Base-by-base conservation (phyloP, 495 filamentous ascomycete genomes). In the Collariella sp. region DNA sequence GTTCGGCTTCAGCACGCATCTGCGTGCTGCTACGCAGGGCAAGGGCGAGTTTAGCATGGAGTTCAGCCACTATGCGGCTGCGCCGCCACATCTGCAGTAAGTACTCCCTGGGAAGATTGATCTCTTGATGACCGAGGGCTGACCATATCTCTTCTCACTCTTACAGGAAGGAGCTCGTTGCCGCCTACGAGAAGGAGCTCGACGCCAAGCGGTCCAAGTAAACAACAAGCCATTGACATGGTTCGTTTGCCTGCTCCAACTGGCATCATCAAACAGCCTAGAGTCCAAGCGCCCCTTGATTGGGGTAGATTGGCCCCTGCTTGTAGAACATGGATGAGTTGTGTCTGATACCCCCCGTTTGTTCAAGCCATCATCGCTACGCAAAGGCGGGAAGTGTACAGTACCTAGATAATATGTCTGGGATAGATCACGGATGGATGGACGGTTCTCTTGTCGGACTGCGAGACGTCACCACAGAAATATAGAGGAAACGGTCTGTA, bases 41-140 rank as follows among this genome's bases (percentile, higher is more conserved):
- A 99, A 99, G 79, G 94, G 94, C 60, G 94, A 99, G 76, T 99
- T 96, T 63, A 85, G 79, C 57, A 99, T 99, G 94, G 94, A 99
- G 76, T 99, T 97, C 70, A 88, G 85, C 66, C 91, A 97, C 73
- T 97, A 99, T 67, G 82, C 84, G 52, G 77, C 87, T 50, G 87
- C 91, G 58, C 87, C 90, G 46, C 81, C 83, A 55, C 91, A 96
- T 62, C 66, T 96, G 69, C 94, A 99, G 86, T 88, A 83, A 65
- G 83, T 81, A 62, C 59, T 55, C 46, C 11, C 9, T 10, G 15
- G 1, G 3, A 6, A 18, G 12, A 1, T 2, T 2, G 5, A 31
- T 3, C 26, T 18, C 18, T 15, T 19, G 31, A 16, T 11, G 11
- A 15, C 12, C 11, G 39, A 7, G 57, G 40, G 45, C 54, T 43